Evolutionary conservation across 2,329 filamentous ascomycete species (phyloP), one percentile per base, ranked within the genome.

Genomic region (Penicillium vulpinum): DNA sequence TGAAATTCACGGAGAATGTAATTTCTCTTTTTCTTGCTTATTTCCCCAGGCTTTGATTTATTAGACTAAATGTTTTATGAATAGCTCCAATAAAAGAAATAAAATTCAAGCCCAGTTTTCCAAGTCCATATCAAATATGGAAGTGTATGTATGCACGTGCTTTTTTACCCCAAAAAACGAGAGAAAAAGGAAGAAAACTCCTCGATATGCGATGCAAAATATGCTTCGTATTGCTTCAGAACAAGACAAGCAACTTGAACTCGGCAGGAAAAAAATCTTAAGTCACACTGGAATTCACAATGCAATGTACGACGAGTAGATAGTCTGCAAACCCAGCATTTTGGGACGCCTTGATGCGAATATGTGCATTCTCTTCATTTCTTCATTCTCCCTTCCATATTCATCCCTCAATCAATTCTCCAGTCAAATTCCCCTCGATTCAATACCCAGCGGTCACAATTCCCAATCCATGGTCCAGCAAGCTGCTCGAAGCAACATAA

Each of bases 401-500:
- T 15, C 21, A 38, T 11, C 24, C 5, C 29, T 24, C 44, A n/a
- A n/a, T 46, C n/a, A n/a, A n/a, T n/a, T n/a, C 18, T 18, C 8
- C 18, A 16, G n/a, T 16, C 22, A 40, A 40, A 16, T 11, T 2
- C 4, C 15, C 16, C 7, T 15, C 36, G 13, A 11, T 31, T 62
- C 58, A 67, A 58, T 64, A 69, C 2, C 63, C 63, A n/a, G 63
- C 63, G 22, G 68, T 61, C 59, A 67, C 62, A 40, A 69, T 59
- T 5, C 70, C 70, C 29, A 72, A 51, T 15, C 69, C 73, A 57
- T 74, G 68, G 54, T 82, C 76, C 41, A 80, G 69, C 48, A 80
- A 65, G 53, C 77, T 80, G 62, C 73, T 77, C 28, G 77, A 76
- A 35, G 78, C 78, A 51, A 80, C 78, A 46, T 78, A 80, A 60